Percentiles rank a stretch among this genome's conserved stretches.
Evolutionary conservation across 1,284 basidiomycete genomes (phyloP).

Genomic region (Leccinum griseonigrum): DNA sequence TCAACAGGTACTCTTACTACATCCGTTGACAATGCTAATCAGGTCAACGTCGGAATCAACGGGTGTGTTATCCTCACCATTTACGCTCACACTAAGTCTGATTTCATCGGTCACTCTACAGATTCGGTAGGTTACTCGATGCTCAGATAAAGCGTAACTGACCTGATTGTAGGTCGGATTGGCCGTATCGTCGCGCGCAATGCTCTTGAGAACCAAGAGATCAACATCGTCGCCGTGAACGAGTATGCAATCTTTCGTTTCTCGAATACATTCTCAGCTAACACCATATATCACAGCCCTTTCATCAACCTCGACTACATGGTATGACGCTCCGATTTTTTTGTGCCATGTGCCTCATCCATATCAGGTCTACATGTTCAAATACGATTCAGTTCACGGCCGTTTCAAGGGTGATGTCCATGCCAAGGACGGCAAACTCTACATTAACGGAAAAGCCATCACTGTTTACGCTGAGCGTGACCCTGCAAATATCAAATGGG

Average conservation of each 20-base stretch:
- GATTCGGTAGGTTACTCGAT: conserved; percentile 70
- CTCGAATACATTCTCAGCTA: neutral
- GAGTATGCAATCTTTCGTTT: conserved; percentile 56
- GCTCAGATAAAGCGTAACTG: neutral
- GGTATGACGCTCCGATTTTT: conserved; percentile 44
- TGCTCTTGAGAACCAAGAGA: conserved; percentile 75
- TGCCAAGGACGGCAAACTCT: conserved; percentile 87
- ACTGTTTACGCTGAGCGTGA: conserved; percentile 86
- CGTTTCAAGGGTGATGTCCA: conserved; percentile 88
- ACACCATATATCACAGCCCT: conserved; percentile 14
- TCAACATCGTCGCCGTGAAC: conserved; percentile 87
- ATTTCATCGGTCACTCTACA: conserved; percentile 31
- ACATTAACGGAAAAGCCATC: conserved; percentile 82
- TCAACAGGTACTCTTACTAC: neutral
- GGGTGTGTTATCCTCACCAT: conserved; percentile 50
- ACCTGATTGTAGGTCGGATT: conserved; percentile 76
- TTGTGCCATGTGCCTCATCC: conserved; percentile 6
- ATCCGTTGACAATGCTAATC: conserved; percentile 7
- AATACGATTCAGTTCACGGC: conserved; percentile 98
- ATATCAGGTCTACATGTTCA: conserved; percentile 96
- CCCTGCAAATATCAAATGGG: conserved; percentile 87
- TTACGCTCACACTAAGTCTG: conserved; percentile 8
- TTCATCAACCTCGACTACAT: conserved; percentile 82
- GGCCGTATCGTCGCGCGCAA: conserved; percentile 98
- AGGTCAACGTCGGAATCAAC: conserved; percentile 92